Percentiles rank a stretch among this genome's conserved stretches.
Evolutionary conservation across 2,329 filamentous ascomycete species (phyloP).

Genomic region (Epichloe hybrida): DNA sequence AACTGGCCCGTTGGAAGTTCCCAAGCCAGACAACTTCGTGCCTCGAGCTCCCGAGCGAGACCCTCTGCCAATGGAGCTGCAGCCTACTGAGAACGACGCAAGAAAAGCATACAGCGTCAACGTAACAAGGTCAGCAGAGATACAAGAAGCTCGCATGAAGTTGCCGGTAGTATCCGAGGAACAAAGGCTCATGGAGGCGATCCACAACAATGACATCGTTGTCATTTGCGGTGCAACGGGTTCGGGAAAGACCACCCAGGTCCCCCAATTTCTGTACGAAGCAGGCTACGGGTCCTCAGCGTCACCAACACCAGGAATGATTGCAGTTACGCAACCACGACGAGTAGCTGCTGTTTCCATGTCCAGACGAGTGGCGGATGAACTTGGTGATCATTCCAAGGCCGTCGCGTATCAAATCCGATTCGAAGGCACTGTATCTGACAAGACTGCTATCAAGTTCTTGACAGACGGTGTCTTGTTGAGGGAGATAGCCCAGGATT

Average conservation of each 20-base stretch:
- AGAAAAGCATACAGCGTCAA: slow-evolving; percentile 66
- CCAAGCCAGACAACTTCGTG: slow-evolving; percentile 47
- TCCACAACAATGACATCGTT: slow-evolving; percentile 80
- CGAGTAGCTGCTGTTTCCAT: slow-evolving; percentile 94
- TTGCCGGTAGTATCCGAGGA: slow-evolving; percentile 90
- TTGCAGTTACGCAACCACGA: slow-evolving; percentile 87
- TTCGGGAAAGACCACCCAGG: slow-evolving; percentile 93
- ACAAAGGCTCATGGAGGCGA: slow-evolving; percentile 95
- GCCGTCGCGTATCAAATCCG: slow-evolving; percentile 87
- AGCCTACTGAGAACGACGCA: slow-evolving; percentile 42
- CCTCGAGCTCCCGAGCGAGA: slow-evolving; percentile 58
- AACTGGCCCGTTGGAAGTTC: slow-evolving; percentile 33
- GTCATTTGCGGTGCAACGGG: slow-evolving; percentile 92
- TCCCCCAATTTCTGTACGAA: slow-evolving; percentile 93
- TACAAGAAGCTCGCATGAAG: slow-evolving; percentile 65
- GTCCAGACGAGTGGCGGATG: slow-evolving; percentile 79
- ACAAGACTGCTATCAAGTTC: slow-evolving; percentile 86
- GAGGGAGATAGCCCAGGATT: slow-evolving; percentile 81
- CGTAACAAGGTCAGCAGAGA: slow-evolving; percentile 54
- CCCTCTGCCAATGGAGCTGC: slow-evolving; percentile 52
- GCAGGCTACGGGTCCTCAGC: slow-evolving; percentile 72
- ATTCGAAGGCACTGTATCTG: slow-evolving; percentile 72
- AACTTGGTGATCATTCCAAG: slow-evolving; percentile 64
- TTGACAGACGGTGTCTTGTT: slow-evolving; percentile 97
- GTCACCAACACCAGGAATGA: slow-evolving; percentile 77